Evolutionary conservation across 371 early-diverging fungal species (phyloP), one percentile per base, ranked within the genome.

Genomic region (Rhizopus arrhizus): DNA sequence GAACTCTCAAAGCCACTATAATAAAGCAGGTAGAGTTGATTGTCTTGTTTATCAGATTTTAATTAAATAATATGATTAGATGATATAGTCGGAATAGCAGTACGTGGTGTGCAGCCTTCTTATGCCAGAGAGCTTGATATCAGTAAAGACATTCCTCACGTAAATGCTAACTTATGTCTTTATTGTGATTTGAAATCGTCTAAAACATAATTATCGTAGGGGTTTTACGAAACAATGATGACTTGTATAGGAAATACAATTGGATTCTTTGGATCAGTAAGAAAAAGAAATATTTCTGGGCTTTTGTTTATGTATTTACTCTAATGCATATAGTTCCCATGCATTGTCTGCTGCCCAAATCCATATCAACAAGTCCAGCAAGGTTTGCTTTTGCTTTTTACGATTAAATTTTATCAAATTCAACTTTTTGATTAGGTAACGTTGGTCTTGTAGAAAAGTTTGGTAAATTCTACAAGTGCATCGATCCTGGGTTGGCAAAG

Each of bases 401-500:
- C 11, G 22, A 22, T 22, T 22, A 22, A 36, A 9, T 11, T 36
- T 12, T 8, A 7, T 8, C 8, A 15, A 22, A 34, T 32, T n/a
- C 15, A n/a, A 41, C n/a, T 29, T 16, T 15, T 7, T 15, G 5
- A 9, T 40, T 33, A 77, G 90, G 90, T 34, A 75, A 59, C 32
- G 90, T 94, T 52, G 95, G 92, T 8, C 64, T 95, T 13, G 76
- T 95, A 7, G 73, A 84, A 32, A 78, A 88, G 29, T 95, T 93
- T 59, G 95, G 95, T 13, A 85, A 89, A 54, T 93, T 85, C 61
- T 92, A 92, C 81, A 89, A 89, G 70, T 85, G 86, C 29, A 91
- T 91, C 4, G 95, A 95, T 75, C 95, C 96, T 0, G 96, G 96
- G 0, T 73, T 95, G 43, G 84, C 89, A 46, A 68, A 80, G n/a